Evolutionary conservation across 129 eudicot genomes (phyloP).

Genomic region (Rutidosis leptorrhynchoides): DNA sequence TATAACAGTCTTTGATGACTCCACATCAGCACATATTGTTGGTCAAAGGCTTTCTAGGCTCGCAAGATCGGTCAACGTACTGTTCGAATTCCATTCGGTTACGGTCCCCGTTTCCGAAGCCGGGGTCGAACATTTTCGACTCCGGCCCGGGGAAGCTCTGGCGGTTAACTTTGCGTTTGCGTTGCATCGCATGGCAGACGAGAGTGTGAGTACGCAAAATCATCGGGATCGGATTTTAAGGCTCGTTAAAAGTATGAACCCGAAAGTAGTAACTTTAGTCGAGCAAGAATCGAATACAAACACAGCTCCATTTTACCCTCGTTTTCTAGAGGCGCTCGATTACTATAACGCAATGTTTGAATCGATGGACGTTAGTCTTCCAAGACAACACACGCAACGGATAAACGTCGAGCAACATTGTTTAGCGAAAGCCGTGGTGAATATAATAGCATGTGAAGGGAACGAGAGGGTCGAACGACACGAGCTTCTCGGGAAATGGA

Average conservation of each 20-base stretch:
- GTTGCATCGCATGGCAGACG: slow-evolving; percentile 76
- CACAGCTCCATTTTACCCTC: slow-evolving; percentile 71
- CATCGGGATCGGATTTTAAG: slow-evolving; percentile 61
- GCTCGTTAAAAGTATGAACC: slow-evolving; percentile 52
- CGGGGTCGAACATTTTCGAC: slow-evolving; percentile 36
- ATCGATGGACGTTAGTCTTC: slow-evolving; percentile 60
- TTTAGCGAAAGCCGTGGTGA: slow-evolving; percentile 68
- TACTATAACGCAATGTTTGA: slow-evolving; percentile 81
- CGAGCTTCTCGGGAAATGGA: slow-evolving; percentile 83
- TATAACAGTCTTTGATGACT: slow-evolving; percentile 66
- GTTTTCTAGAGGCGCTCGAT: slow-evolving; percentile 68
- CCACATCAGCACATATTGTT: slow-evolving; percentile 55
- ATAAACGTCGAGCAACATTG: slow-evolving; percentile 69
- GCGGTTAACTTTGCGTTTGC: slow-evolving; percentile 80
- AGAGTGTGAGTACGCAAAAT: slow-evolving; percentile 69
- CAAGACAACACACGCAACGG: slow-evolving; percentile 54
- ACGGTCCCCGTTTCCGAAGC: slow-evolving; percentile 39
- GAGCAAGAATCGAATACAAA: slow-evolving; percentile 83
- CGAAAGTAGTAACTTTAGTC: slow-evolving; percentile 78
- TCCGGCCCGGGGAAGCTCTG: slow-evolving; percentile 54
- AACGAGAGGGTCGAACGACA: slow-evolving; percentile 74
- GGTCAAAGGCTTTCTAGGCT: slow-evolving; percentile 59
- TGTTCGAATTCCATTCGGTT: slow-evolving; percentile 55
- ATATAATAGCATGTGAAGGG: slow-evolving; percentile 79
- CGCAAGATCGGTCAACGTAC: slow-evolving; percentile 55